A percentile compares a stretch with the other conserved stretches of the same genome.
Conservation (phyloP, 1,284 basidiomycete genomes). For the Ganoderma boninense region DNA sequence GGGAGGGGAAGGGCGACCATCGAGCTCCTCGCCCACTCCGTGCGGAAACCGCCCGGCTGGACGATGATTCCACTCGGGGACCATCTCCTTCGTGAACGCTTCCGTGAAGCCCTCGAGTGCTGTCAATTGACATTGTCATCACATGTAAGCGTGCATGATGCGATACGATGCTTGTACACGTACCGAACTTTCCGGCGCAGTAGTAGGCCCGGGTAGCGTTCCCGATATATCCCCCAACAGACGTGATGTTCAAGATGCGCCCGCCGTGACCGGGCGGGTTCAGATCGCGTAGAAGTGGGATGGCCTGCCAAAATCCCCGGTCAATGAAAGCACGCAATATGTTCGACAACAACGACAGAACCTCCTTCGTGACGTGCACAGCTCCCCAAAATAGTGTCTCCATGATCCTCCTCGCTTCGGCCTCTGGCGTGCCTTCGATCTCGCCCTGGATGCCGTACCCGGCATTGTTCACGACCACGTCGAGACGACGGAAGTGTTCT, state of each 20-base stretch:
- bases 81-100: slow-evolving; percentile 42
- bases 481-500: slow-evolving; percentile 48
- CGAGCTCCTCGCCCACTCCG: slow-evolving; percentile 11
- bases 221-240: slow-evolving; percentile 36
- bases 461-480: slow-evolving; percentile 56
- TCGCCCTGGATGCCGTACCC: slow-evolving; percentile 43
- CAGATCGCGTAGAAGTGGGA: slow-evolving; percentile 48
- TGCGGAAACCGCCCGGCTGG: slow-evolving; percentile 29
- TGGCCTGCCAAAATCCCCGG: slow-evolving; percentile 32
- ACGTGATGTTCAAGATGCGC: slow-evolving; percentile 43
- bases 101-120: slow-evolving; percentile 45
- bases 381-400: slow-evolving; percentile 51
- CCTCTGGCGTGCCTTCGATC: slow-evolving; percentile 45
- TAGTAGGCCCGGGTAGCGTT: slow-evolving; percentile 41
- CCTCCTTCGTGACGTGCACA: slow-evolving; percentile 39
- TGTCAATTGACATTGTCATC: slow-evolving; percentile 3
- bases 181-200: slow-evolving; percentile 36
- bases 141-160: too few species aligned
- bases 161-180: background rate
- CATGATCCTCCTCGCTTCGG: slow-evolving; percentile 43
- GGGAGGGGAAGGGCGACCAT: slow-evolving; percentile 14
- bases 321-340: background rate
- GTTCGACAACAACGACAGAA: background rate
- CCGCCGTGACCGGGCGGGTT: slow-evolving; percentile 45
- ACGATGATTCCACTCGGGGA: slow-evolving; percentile 47